Evolutionary conservation across 225 moss, liverwort and hornwort species (phyloP).

Genomic region (Bryum argenteum): DNA sequence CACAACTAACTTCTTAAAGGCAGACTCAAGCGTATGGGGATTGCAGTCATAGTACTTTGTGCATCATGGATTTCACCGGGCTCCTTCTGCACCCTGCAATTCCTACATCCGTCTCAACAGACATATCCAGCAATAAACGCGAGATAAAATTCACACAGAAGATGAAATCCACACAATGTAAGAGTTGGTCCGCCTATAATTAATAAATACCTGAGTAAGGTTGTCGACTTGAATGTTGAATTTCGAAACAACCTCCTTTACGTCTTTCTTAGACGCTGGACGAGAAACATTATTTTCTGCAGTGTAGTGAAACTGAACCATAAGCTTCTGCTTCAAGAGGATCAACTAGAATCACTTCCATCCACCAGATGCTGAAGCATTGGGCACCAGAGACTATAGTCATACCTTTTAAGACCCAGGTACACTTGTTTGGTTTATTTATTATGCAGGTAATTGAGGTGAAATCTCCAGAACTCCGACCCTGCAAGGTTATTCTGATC

Average conservation of each 20-base stretch:
- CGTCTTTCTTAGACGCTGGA: slow-evolving; percentile 48
- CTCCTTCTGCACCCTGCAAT: neutral
- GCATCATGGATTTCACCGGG: slow-evolving; percentile 1
- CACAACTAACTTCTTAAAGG: neutral
- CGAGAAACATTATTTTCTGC: slow-evolving; percentile 27
- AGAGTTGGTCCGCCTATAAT: neutral
- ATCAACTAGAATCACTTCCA: neutral
- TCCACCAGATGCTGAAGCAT: neutral
- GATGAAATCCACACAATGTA: neutral
- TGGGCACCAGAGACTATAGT: neutral
- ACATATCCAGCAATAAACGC: neutral
- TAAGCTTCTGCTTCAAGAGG: neutral
- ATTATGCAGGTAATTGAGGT: slow-evolving; percentile 58
- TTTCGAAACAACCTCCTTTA: slow-evolving; percentile 56
- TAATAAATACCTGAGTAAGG: slow-evolving; percentile 54
- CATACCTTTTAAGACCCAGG: slow-evolving; percentile 63
- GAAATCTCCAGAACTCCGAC: slow-evolving; percentile 31
- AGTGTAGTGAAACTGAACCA: neutral
- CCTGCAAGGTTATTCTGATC: slow-evolving; percentile 67
- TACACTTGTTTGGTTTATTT: slow-evolving; percentile 55
- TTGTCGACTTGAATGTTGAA: slow-evolving; percentile 81
- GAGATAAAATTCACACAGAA: neutral
- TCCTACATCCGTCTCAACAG: neutral
- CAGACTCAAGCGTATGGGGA: neutral
- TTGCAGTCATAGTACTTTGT: neutral